A percentile compares a stretch with the other conserved stretches of the same genome.
Conservation (phyloP, 768 basidiomycete genomes). For the Russula compacta region DNA sequence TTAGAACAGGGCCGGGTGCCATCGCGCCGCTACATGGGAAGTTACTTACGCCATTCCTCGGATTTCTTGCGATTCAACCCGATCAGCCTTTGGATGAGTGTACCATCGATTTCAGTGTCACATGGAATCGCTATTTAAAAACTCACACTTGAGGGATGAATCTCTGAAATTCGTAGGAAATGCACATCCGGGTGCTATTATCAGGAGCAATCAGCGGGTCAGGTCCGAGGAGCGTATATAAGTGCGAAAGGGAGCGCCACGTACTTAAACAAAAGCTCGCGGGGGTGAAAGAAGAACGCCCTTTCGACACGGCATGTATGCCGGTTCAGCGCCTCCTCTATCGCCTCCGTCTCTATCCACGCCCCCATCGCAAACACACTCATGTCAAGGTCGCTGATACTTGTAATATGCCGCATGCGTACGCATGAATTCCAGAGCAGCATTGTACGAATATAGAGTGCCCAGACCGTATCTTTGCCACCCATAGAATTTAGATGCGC, state of each 20-base stretch:
- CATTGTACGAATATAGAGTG: slow-evolving; percentile 59
- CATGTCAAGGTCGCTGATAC: slow-evolving; percentile 40
- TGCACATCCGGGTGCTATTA: slow-evolving; percentile 55
- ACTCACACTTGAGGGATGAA: slow-evolving; percentile 50
- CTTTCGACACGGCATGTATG: slow-evolving; percentile 63
- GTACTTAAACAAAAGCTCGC: slow-evolving; percentile 73
- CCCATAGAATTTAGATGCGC: slow-evolving; percentile 27
- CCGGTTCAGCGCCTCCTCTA: slow-evolving; percentile 51
- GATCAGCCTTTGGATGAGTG: slow-evolving; percentile 30
- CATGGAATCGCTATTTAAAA: slow-evolving; percentile 22
- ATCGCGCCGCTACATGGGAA: background rate
- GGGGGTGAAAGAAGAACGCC: slow-evolving; percentile 57
- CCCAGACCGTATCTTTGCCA: slow-evolving; percentile 62
- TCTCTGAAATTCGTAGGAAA: slow-evolving; percentile 60
- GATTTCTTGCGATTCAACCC: slow-evolving; percentile 41
- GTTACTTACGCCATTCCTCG: slow-evolving; percentile 54
- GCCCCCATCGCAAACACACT: slow-evolving; percentile 56
- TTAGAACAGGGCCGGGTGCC: slow-evolving; percentile 14
- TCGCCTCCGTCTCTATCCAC: slow-evolving; percentile 60
- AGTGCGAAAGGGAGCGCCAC: slow-evolving; percentile 21
- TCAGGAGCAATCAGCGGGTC: too few relatives aligned
- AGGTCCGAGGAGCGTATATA: slow-evolving; percentile 6
- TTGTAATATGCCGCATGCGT: slow-evolving; percentile 41
- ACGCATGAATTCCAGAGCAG: slow-evolving; percentile 68
- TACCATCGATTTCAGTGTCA: slow-evolving; percentile 29